These are phyloP conservation scores for Pelagophyceae sp. DNA, from an alignment of 352 stramenopile species.

Conservation along the genomic window DNA sequence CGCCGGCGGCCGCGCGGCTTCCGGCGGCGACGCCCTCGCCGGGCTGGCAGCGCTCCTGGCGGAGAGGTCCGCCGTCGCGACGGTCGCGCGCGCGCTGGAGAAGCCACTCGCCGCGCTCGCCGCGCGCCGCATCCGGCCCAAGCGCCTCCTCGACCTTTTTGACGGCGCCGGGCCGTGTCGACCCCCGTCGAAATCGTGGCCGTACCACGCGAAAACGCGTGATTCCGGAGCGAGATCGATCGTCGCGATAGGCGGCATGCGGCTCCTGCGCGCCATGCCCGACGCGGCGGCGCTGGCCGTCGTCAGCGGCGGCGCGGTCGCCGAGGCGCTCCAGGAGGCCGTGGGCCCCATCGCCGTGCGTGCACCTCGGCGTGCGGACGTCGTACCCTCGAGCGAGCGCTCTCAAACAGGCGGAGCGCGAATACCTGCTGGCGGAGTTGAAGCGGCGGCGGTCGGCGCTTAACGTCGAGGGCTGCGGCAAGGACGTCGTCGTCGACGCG, in stretches of 20 bases:
- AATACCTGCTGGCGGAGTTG: no score
- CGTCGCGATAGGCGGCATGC: no score
- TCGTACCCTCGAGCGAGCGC: no score
- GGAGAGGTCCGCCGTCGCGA: constrained; percentile 56
- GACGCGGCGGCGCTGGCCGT: not conserved
- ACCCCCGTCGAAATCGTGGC: no score
- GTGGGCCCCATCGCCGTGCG: constrained; percentile 19
- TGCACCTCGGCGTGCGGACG: no score
- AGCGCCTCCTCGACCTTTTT: not conserved
- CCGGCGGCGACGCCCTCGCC: constrained; percentile 31
- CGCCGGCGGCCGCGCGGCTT: constrained; percentile 55
- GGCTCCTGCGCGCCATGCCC: not conserved
- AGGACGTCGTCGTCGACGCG: not conserved
- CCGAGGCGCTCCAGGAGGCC: constrained; percentile 67
- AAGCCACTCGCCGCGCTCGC: not conserved
- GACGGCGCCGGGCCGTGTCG: no score
- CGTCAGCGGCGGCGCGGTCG: constrained; percentile 3
- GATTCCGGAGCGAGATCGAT: no score
- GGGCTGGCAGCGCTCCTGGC: constrained; percentile 46
- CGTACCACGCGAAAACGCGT: no score
- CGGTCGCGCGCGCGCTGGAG: not conserved
- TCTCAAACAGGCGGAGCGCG: no score
- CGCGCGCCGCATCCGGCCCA: not conserved
- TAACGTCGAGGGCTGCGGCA: not conserved
- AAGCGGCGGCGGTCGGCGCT: no score